Base-by-base conservation (phyloP, 2,329 filamentous ascomycete genomes). In the Leptoxyphium fumago region DNA sequence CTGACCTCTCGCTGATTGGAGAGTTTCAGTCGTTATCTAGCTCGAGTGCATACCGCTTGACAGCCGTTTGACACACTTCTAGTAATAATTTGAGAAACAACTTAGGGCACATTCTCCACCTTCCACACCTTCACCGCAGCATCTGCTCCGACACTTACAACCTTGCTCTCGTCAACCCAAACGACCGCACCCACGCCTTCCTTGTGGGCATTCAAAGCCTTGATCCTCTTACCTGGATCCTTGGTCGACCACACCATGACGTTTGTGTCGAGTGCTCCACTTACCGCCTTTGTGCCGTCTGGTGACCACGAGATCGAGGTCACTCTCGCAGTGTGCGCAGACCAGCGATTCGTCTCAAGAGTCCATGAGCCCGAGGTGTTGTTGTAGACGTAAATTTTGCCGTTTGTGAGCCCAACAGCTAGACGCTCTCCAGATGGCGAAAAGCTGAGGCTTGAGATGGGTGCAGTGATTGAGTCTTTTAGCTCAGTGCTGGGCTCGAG, bases 61-160 rank as follows among this genome's bases (percentile, higher is more conserved):
- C 21, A 26, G 7, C 21, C 21, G 21, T 26, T 26, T 26, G 21
- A 26, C 21, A 26, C 4, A 4, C 21, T 26, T 26, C 21, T 7
- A 26, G 21, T 26, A 26, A 26, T 26, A 26, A 26, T 26, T 26
- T 26, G 3, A 26, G 7, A 26, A 26, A 26, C 21, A 7, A 26
- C 18, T 40, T 29, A 34, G 30, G 44, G 38, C 55, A 81, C 55
- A 0, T 71, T 73, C 43, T 73, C 67, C 4, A 85, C 74, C 49
- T 67, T 73, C 91, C 91, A 98, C 41, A 89, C 72, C 72, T 96
- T 98, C 40, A 98, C 75, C 1, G 84, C 81, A 29, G 85, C 89
- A 72, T 98, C 91, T 10, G 80, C 84, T 39, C 91, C 91, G 4
- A 78, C 77, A 53, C 82, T 93, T 9, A 84, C 78, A 41, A 96